Evolutionary conservation across 371 early-diverging fungal species (phyloP), one percentile per base, ranked within the genome.

Genomic region (Saksenaea vasiformis): DNA sequence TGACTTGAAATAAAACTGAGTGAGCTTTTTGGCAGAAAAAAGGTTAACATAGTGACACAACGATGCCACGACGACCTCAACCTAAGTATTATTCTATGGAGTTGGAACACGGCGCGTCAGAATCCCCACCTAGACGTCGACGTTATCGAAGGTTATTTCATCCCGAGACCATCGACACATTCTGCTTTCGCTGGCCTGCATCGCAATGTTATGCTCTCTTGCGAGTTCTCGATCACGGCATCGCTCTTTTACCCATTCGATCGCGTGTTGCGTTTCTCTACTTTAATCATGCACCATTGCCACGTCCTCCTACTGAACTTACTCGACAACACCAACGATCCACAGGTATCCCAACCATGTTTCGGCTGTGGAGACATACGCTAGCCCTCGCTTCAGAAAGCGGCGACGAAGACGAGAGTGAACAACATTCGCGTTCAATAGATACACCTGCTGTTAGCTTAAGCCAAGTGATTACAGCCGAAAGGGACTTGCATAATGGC

Each of bases 141-240:
- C 31, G 31, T 31, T 31, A 17, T 22, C n/a, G 51, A 47, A n/a
- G 8, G 3, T 11, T 22, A 3, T 47, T 47, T 22, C 8, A 47
- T 0, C 3, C 10, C 5, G 64, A 67, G 14, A 61, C 53, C 3
- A 7, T 74, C 0, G 72, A 70, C 36, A 74, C 75, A 2, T 78
- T 78, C 38, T 71, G 70, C 35, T 78, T 74, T 51, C 67, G 68
- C 17, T 78, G 78, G 78, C 66, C 78, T 4, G 67, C 62, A 1
- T 41, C 61, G 53, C 68, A 70, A 24, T 67, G 69, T 1, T 73
- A 70, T 67, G 73, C 75, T 0, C 43, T 78, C 3, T 69, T 75
- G 0, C 66, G 73, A 8, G 67, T 77, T 2, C 39, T 77, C 0
- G 65, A 69, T 11, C 19, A 43, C 1, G 62, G 71, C 14, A 72